Conservation (phyloP, 2,329 filamentous ascomycete species). For the Plenodomus biglobosus region DNA sequence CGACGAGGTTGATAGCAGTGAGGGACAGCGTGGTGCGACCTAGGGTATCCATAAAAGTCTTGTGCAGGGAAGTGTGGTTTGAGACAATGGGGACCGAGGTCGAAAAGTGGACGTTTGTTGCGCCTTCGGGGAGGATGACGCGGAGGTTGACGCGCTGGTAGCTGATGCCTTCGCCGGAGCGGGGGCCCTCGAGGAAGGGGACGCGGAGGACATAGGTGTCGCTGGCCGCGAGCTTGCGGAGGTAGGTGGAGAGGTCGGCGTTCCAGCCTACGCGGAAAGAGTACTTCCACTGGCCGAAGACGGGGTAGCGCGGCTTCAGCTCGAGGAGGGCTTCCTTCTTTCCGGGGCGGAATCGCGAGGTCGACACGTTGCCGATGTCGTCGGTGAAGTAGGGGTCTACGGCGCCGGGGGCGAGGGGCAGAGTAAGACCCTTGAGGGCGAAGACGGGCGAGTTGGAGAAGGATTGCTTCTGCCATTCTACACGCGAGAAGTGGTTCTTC, state of each 20-base stretch:
- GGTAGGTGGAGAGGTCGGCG: constrained; percentile 73
- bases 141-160: constrained; percentile 80
- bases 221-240: constrained; percentile 64
- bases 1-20: constrained; percentile 81
- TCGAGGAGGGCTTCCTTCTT: constrained; percentile 80
- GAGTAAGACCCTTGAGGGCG: constrained; percentile 78
- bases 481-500: constrained; percentile 55
- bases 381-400: constrained; percentile 92
- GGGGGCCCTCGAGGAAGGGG: constrained; percentile 91
- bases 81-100: constrained; percentile 72
- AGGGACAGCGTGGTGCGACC: constrained; percentile 82
- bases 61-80: constrained; percentile 65
- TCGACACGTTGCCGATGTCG: constrained; percentile 95
- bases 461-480: constrained; percentile 50
- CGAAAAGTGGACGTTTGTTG: constrained; percentile 77
- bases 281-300: constrained; percentile 98
- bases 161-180: constrained; percentile 78
- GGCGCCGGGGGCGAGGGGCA: constrained; percentile 78
- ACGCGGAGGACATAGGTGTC: constrained; percentile 84
- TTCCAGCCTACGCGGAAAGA: constrained; percentile 98
- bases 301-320: constrained; percentile 89
- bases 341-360: constrained; percentile 79
- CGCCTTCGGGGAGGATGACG: constrained; percentile 87
- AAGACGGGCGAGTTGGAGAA: constrained; percentile 77
- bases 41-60: constrained; percentile 90